A percentile compares a stretch with the other conserved stretches of the same genome.
These are phyloP conservation scores for Periconia digitata DNA, from an alignment of 2,329 filamentous ascomycete genomes.

Conservation along the genomic window DNA sequence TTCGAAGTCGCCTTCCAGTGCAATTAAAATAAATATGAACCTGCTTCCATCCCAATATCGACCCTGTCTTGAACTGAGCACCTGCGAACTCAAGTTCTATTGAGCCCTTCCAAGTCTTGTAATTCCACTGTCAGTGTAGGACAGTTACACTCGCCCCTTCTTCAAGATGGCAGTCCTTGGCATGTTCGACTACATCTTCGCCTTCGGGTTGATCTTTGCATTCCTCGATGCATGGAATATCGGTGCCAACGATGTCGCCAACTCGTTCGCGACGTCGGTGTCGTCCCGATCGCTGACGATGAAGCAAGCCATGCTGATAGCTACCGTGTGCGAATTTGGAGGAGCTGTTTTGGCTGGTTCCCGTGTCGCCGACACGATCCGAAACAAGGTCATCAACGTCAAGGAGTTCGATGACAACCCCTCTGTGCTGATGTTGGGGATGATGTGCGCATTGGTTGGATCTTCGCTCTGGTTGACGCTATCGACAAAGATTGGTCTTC, in stretches of 20 bases:
- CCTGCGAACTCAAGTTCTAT: background rate
- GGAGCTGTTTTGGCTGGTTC: constrained; percentile 47
- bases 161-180: background rate
- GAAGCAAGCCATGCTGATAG: constrained; percentile 50
- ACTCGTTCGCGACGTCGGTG: constrained; percentile 53
- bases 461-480: constrained; percentile 56
- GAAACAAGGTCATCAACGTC: constrained; percentile 51
- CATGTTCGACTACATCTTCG: constrained; percentile 63
- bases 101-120: background rate
- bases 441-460: constrained; percentile 57
- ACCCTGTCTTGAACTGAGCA: background rate
- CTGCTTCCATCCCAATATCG: background rate
- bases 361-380: constrained; percentile 50
- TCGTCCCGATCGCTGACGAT: constrained; percentile 52
- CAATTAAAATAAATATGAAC: background rate
- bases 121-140: background rate
- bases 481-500: constrained; percentile 55
- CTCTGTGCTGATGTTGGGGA: constrained; percentile 54
- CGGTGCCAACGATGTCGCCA: constrained; percentile 57
- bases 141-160: background rate
- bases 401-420: constrained; percentile 49
- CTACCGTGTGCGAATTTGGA: constrained; percentile 49
- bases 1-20: background rate
- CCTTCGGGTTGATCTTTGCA: constrained; percentile 65
- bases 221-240: constrained; percentile 70